Percentiles rank a stretch among this genome's conserved stretches.
Evolutionary conservation across 2,329 filamentous ascomycete genomes (phyloP).

Genomic region (Tolypocladium capitatum): DNA sequence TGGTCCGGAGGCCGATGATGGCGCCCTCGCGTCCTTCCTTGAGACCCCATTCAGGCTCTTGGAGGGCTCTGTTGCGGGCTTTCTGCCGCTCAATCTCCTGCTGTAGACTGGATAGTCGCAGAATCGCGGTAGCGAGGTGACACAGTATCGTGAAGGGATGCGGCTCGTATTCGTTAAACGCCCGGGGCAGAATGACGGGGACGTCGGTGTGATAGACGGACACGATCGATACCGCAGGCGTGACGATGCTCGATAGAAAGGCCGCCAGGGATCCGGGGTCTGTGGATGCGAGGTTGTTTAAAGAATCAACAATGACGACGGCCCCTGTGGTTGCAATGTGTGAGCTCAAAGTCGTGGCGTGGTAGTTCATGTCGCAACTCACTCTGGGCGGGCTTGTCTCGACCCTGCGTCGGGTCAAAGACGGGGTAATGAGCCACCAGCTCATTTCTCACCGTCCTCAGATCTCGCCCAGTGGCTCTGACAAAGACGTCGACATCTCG

Average conservation of each 20-base stretch:
- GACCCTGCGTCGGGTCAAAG: conserved; percentile 21
- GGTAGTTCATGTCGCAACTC: conserved; percentile 11
- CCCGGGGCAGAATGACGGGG: conserved; percentile 36
- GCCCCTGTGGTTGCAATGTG: conserved; percentile 34
- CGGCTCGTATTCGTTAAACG: conserved; percentile 46
- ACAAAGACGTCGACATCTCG: conserved; percentile 55
- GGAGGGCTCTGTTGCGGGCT: conserved; percentile 63
- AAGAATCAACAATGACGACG: conserved; percentile 67
- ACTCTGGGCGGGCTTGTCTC: conserved; percentile 28
- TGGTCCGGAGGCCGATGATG: conserved; percentile 48
- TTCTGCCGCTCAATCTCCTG: conserved; percentile 63
- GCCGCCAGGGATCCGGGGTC: conserved; percentile 44
- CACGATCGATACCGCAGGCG: conserved; percentile 57
- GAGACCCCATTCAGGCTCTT: conserved; percentile 67
- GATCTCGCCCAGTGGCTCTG: conserved; percentile 44
- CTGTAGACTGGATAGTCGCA: conserved; percentile 58
- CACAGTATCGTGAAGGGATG: conserved; percentile 57
- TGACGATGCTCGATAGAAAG: conserved; percentile 58
- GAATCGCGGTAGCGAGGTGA: conserved; percentile 80
- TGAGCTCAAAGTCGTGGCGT: neutral
- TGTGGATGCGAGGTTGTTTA: conserved; percentile 50
- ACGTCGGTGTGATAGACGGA: conserved; percentile 76
- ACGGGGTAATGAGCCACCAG: conserved; percentile 38
- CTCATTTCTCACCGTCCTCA: conserved; percentile 44
- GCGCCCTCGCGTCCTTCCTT: conserved; percentile 67